Base-by-base conservation (phyloP, 345 rosid species). In the Psidium friedrichsthalianum region DNA sequence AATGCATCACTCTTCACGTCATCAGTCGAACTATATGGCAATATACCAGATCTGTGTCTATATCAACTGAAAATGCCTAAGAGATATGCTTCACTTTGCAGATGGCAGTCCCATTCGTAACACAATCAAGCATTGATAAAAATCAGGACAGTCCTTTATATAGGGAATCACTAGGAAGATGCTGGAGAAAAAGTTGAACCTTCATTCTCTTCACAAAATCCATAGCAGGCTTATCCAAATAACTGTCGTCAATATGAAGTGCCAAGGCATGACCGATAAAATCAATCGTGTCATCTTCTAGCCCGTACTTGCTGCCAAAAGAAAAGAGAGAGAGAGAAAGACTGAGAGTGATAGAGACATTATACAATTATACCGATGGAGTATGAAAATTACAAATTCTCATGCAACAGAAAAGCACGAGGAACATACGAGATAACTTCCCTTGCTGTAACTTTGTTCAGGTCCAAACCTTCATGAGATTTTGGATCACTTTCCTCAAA, bases 201-300 rank as follows among this genome's bases (percentile, higher is more conserved):
- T 95, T 97, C 88, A 95, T 94, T 86, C 93, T 96, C 91, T 92
- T 95, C 86, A 95, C 98, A 88, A 94, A 94, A 87, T 92, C 93
- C 82, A 90, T 83, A 83, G 98, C 98, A 6, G 98, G 96, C 86
- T 95, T 91, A 85, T 95, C 95, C 90, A 97, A 87, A 90, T 95
- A 95, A 83, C 86, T 90, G 85, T 97, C 98, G 51, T 95, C 94
- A 16, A 88, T 89, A 59, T 95, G 93, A 59, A 97, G 98, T 12
- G 97, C 98, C 91, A 97, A 88, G 69, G 99, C 98, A 91, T 97
- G 98, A 52, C 98, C 98, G 14, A 97, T 93, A 82, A 95, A 97
- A 91, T 97, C 98, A 82, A 97, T 85, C 32, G 98, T 95, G 86
- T 97, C 93, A 82, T 97, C 99, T 89, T 97, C 99, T 83, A 97